A percentile compares a stretch with the other conserved stretches of the same genome.
Conservation (phyloP, 495 filamentous ascomycete genomes). For the Penicillium longicatenatum region DNA sequence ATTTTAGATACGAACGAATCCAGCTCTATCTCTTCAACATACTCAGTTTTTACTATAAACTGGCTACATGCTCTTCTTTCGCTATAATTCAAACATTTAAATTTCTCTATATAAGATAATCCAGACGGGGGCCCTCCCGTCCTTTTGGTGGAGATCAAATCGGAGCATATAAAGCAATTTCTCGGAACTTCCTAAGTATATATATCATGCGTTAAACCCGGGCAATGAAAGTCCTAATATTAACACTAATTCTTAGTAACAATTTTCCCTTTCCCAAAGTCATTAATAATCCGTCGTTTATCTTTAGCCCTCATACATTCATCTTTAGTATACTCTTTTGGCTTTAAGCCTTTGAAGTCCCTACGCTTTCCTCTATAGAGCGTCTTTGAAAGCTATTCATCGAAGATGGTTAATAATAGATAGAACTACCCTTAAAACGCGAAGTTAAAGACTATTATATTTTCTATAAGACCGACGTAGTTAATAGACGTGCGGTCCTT, state of each 20-base stretch:
- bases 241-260: slow-evolving; percentile 12
- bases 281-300: slow-evolving; percentile 13
- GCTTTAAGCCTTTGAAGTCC: slow-evolving; percentile 11
- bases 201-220: too few species aligned
- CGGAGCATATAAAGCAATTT: slow-evolving; percentile 21
- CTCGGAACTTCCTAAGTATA: slow-evolving; percentile 23
- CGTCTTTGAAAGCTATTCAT: slow-evolving; percentile 14
- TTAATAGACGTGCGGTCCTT: slow-evolving; percentile 8
- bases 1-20: slow-evolving; percentile 26
- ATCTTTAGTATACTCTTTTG: slow-evolving; percentile 22
- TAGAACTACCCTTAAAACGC: slow-evolving; percentile 15
- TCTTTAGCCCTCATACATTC: slow-evolving; percentile 20
- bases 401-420: slow-evolving; percentile 16
- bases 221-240: too few species aligned
- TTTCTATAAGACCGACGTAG: slow-evolving; percentile 14
- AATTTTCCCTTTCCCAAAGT: slow-evolving; percentile 21
- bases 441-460: slow-evolving; percentile 22
- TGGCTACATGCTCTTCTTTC: slow-evolving; percentile 20
- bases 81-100: slow-evolving; percentile 26
- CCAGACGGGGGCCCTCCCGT: slow-evolving; percentile 23
- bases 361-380: slow-evolving; percentile 15
- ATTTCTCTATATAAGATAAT: slow-evolving; percentile 23
- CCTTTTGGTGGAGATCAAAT: slow-evolving; percentile 24
- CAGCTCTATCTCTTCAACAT: slow-evolving; percentile 25
- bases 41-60: slow-evolving; percentile 25